A percentile compares a stretch with the other conserved stretches of the same genome.
These are phyloP conservation scores for Candida corydali DNA, from an alignment of 805 yeast genomes.

Conservation along the genomic window DNA sequence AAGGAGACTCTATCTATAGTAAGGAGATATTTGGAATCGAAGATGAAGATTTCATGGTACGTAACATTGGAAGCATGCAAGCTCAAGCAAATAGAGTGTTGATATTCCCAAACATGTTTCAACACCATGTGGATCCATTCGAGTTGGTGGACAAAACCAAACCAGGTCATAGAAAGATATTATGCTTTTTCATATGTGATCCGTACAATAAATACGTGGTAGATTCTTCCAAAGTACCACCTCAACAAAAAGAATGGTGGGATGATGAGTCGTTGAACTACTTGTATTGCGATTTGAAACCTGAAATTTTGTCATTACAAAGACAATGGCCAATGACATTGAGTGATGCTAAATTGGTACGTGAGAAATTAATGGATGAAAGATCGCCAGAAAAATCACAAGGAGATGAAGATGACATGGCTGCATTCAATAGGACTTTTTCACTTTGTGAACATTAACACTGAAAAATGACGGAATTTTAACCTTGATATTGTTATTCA, in stretches of 20 bases:
- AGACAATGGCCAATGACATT: constrained; percentile 16
- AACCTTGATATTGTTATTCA: not conserved
- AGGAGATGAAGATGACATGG: constrained; percentile 11
- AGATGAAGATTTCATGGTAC: constrained; percentile 24
- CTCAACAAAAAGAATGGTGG: constrained; percentile 36
- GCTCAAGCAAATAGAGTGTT: constrained; percentile 24
- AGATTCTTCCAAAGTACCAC: constrained; percentile 31
- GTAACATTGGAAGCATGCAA: constrained; percentile 21
- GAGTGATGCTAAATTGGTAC: constrained; percentile 21
- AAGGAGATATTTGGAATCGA: constrained; percentile 23
- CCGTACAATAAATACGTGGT: constrained; percentile 26
- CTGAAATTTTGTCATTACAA: constrained; percentile 6
- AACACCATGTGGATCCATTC: constrained; percentile 38
- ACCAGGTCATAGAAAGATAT: constrained; percentile 35
- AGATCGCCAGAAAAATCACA: constrained; percentile 13
- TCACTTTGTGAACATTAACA: constrained; percentile 32
- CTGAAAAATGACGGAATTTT: too few species aligned
- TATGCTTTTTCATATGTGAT: constrained; percentile 38
- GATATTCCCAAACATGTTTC: constrained; percentile 36
- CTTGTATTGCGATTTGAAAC: constrained; percentile 8
- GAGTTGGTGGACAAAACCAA: constrained; percentile 30
- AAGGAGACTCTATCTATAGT: constrained; percentile 23
- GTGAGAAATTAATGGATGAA: constrained; percentile 31
- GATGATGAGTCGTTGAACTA: constrained; percentile 11
- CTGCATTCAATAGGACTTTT: constrained; percentile 17